phyloP scores from a whole-genome alignment of 2,329 filamentous ascomycete genomes.

The Metarhizium guizhouense region DNA sequence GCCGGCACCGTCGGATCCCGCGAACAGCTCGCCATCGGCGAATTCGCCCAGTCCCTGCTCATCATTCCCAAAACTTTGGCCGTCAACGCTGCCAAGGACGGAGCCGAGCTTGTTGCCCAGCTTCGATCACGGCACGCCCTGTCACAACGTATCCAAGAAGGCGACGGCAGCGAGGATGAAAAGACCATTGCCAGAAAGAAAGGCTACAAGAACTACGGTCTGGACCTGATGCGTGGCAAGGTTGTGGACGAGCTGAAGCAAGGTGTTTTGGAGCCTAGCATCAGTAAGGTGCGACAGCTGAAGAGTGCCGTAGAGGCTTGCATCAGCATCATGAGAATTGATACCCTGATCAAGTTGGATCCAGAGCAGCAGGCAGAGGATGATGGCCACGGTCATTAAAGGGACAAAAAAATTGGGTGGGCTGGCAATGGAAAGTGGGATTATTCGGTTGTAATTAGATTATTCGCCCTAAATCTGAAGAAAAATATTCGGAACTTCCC shows the following conservation, averaged over 20 bases:
- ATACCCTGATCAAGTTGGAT: conserved; percentile 97
- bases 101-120: conserved; percentile 89
- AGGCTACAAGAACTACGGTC: conserved; percentile 96
- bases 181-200: conserved; percentile 88
- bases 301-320: conserved; percentile 98
- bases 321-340: conserved; percentile 98
- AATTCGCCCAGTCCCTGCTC: conserved; percentile 91
- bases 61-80: conserved; percentile 94
- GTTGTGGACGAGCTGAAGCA: conserved; percentile 91
- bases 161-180: conserved; percentile 76
- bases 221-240: conserved; percentile 82
- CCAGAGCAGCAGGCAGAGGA: conserved; percentile 65
- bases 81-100: conserved; percentile 94
- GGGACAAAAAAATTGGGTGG: background rate
- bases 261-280: conserved; percentile 90
- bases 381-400: conserved; percentile 76
- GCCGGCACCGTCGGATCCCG: conserved; percentile 93
- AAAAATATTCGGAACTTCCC: background rate
- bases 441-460: conserved; percentile 2
- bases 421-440: background rate
- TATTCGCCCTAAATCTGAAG: background rate
- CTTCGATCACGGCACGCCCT: conserved; percentile 89
- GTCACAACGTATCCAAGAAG: conserved; percentile 83
- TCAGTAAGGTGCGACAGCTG: conserved; percentile 96
- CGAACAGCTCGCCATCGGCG: conserved; percentile 94